These are phyloP conservation scores for Yamadazyma paraphyllophila DNA, from an alignment of 805 yeast species.

Conservation along the genomic window DNA sequence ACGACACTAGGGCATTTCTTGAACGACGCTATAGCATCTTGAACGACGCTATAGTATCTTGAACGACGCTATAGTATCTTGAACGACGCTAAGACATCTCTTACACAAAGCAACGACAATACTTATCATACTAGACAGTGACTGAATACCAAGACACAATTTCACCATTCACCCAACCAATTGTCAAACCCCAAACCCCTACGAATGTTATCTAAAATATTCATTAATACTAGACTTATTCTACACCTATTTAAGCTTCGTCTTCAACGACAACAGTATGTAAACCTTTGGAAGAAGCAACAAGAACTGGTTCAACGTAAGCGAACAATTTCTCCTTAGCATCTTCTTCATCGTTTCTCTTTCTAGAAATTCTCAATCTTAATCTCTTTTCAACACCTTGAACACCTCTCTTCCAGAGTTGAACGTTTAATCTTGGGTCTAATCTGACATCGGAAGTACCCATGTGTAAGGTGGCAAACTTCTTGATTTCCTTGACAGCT, in stretches of 20 bases:
- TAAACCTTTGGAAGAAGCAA: slow-evolving; percentile 95
- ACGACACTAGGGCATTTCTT: no score
- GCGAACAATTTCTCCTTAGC: slow-evolving; percentile 98
- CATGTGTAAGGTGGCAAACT: slow-evolving; percentile 98
- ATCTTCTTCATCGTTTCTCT: slow-evolving; percentile 99
- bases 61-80: no score
- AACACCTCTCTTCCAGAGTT: slow-evolving; percentile 99
- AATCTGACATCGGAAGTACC: slow-evolving; percentile 99
- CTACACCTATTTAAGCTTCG: slow-evolving; percentile 41
- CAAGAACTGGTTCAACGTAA: slow-evolving; percentile 95
- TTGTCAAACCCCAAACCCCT: no score
- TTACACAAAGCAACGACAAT: no score
- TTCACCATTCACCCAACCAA: no score
- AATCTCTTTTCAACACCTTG: slow-evolving; percentile 98
- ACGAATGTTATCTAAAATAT: slow-evolving; percentile 6
- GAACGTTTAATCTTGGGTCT: slow-evolving; percentile 98
- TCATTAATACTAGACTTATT: slow-evolving; percentile 16
- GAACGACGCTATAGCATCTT: no score
- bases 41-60: no score
- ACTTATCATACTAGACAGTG: no score
- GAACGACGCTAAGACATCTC: no score
- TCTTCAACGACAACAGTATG: slow-evolving; percentile 93
- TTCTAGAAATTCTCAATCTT: slow-evolving; percentile 98
- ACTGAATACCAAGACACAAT: no score
- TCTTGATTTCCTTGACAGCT: slow-evolving; percentile 99